Evolutionary conservation across 768 basidiomycete genomes (phyloP), one percentile per base, ranked within the genome.

Genomic region (Hypsizygus marmoreus): DNA sequence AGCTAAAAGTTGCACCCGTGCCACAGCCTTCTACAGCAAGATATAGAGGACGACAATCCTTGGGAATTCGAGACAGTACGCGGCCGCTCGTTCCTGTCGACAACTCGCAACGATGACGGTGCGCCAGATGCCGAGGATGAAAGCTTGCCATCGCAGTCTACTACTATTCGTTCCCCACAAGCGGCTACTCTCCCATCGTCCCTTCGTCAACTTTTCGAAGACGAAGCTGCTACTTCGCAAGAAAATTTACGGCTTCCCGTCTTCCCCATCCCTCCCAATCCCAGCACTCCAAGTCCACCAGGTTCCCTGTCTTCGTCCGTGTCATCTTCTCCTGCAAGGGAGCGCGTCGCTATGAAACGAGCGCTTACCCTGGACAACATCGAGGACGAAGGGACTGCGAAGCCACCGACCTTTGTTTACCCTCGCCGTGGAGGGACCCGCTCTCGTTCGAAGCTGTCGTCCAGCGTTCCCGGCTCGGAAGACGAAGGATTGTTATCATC

Each of bases 1-100:
- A n/a, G n/a, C n/a, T n/a, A n/a, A n/a, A n/a, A n/a, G n/a, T n/a
- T n/a, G n/a, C n/a, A n/a, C n/a, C n/a, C n/a, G n/a, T n/a, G n/a
- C n/a, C n/a, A 12, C 32, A 58, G 58, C 45, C 57, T 58, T 32
- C 49, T 48, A 37, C 52, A 48, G 39, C 24, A 49, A 22, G 43
- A 67, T 29, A 28, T 43, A 8, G 67, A 69, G 24, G 69, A 72
- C 17, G 69, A 69, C 40, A 66, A 59, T 62, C 73, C 73, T 43
- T 89, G 88, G 89, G 84, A 88, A 58, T 91, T 90, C 55, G 88
- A 90, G 45, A 87, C 87, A 0, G 66, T 88, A 25, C 74, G 80
- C 35, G 76, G 73, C 17, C 68, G 64, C 36, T 41, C 53, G 24
- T 51, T 38, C 26, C 42, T 32, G 17, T 29, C 39, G 8, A 12